These are phyloP conservation scores for Thinopyrum elongatum DNA, from an alignment of 176 grass and related monocot species.

Conservation along the genomic window DNA sequence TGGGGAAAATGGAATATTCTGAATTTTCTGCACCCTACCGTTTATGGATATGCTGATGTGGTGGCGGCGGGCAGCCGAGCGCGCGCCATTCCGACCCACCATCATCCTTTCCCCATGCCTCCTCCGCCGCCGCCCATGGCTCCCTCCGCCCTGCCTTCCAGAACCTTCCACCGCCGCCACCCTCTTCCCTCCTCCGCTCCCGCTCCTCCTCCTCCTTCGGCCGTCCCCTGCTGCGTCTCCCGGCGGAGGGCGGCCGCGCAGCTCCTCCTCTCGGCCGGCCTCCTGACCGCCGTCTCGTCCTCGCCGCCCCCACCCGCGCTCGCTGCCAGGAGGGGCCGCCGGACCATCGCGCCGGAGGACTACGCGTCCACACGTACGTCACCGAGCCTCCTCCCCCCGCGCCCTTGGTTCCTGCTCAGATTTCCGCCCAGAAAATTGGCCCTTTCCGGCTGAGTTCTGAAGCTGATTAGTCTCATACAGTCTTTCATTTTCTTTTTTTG, in stretches of 20 bases:
- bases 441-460: background rate
- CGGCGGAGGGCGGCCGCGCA: conserved; percentile 36
- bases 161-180: conserved; percentile 14
- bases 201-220: background rate
- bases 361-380: conserved; percentile 48
- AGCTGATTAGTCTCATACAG: background rate
- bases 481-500: background rate
- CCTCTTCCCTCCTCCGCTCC: background rate
- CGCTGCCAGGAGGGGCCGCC: conserved; percentile 51
- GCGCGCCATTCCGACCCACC: conserved; percentile 27
- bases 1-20: background rate
- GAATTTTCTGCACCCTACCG: background rate
- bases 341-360: conserved; percentile 37
- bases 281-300: conserved; percentile 29
- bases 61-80: background rate
- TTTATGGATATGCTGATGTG: conserved; percentile 36
- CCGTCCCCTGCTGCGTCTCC: conserved; percentile 3
- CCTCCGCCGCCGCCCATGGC: conserved; percentile 21
- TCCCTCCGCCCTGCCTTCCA: conserved; percentile 28
- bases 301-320: conserved; percentile 26
- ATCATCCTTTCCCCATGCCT: background rate
- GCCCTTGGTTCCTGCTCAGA: background rate
- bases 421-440: background rate
- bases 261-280: conserved; percentile 45
- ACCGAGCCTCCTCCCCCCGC: background rate